Conservation (phyloP, 192 early-diverging fungal species). For the Coemansia sp. region DNA sequence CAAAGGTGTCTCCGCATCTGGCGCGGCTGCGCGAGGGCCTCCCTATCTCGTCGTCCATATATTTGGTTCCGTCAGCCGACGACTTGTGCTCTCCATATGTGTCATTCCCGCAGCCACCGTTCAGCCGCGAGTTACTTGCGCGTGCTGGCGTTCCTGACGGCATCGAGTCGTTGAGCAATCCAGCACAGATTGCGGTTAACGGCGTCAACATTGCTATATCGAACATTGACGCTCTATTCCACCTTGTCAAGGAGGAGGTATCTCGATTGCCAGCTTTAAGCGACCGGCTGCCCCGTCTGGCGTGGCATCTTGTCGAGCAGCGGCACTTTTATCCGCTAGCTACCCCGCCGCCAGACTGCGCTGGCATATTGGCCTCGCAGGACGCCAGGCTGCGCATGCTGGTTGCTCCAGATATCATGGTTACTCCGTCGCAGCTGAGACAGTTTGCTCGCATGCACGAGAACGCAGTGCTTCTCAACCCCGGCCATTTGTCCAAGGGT, state of each 20-base stretch:
- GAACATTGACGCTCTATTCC: conserved; percentile 72
- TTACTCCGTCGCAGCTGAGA: conserved; percentile 70
- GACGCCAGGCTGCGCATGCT: conserved; percentile 41
- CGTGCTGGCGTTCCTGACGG: conserved; percentile 33
- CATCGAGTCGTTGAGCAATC: conserved; percentile 63
- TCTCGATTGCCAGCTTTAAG: conserved; percentile 40
- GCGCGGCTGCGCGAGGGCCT: conserved; percentile 48
- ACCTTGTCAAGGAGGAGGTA: conserved; percentile 67
- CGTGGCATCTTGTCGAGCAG: conserved; percentile 76
- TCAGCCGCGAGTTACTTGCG: conserved; percentile 33
- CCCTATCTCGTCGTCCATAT: conserved; percentile 49
- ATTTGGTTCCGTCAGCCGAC: conserved; percentile 72
- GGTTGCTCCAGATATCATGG: conserved; percentile 77
- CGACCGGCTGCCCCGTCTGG: conserved; percentile 69
- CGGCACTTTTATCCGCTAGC: conserved; percentile 83
- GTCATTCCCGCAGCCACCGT: conserved; percentile 82
- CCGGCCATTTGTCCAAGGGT: conserved; percentile 68
- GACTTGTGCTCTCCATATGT: conserved; percentile 71
- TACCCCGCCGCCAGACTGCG: conserved; percentile 53
- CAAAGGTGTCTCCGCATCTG: conserved; percentile 58
- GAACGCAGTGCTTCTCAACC: conserved; percentile 78
- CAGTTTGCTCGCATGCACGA: conserved; percentile 70
- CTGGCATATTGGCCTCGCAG: conserved; percentile 33
- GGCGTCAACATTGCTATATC: conserved; percentile 74
- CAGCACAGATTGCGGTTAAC: conserved; percentile 78